Base-by-base conservation (phyloP, 2,329 filamentous ascomycete genomes). In the Gnomoniopsis smithogilvyi region DNA sequence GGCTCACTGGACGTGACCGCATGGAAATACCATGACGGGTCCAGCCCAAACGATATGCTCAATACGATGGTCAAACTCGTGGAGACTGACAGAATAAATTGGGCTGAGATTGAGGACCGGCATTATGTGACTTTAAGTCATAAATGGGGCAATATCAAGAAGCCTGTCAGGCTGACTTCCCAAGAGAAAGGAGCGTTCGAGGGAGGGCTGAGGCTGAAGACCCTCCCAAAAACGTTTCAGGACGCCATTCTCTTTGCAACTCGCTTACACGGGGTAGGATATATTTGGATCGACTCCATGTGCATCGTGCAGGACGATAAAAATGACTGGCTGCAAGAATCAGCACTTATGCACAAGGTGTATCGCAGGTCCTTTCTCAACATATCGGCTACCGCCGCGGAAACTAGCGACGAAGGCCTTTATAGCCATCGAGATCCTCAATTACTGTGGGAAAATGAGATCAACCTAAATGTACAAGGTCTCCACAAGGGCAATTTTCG, bases 311-410 rank as follows among this genome's bases (percentile, higher is more conserved):
- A 63, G 38, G 56, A 62, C 8, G 54, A 63, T 11, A 38, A 51
- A 7, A 33, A 55, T 1, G 65, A 67, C 45, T 67, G 65, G 65
- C 33, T 63, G 11, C 15, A 21, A 7, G 65, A 67, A 34, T 60
- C 64, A 0, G 36, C 26, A 8, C 36, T 55, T 1, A 66, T 67
- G 65, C 46, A 64, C 19, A 49, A 62, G 3, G 63, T 66, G 1
- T 67, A 67, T 34, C 56, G 52, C 0, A 54, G 66, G 21, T 60
- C 64, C 1, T 65, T 55, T 17, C 59, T 63, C 58, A 67, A 65
- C 19, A 64, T 65, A 17, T 65, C 63, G 0, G 65, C 65, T 2
- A 51, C 59, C 3, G 54, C 47, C 1, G 62, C 65, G 2, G 41
- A n/a, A 12, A 48, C 63, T n/a, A 61, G 59, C 34, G 47, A 47